These are phyloP conservation scores for Kuraishia hungarica DNA, from an alignment of 805 yeast genomes.

Conservation along the genomic window DNA sequence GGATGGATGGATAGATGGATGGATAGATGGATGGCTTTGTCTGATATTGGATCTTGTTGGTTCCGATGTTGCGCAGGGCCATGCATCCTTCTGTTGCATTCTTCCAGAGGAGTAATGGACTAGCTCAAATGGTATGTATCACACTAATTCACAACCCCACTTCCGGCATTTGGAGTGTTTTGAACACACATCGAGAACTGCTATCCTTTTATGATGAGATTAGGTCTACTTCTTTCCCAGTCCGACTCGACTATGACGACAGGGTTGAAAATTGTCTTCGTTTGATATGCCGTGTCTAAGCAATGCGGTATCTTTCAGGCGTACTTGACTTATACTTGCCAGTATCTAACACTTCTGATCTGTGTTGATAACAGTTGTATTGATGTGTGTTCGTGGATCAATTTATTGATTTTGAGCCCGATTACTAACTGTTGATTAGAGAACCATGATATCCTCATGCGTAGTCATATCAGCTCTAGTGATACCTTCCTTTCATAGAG, in stretches of 20 bases:
- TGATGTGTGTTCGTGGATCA: background rate
- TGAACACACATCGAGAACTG: background rate
- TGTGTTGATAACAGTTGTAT: slow-evolving; percentile 6
- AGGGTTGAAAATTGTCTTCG: slow-evolving; percentile 53
- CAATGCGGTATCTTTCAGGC: slow-evolving; percentile 18
- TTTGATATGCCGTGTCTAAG: slow-evolving; percentile 21
- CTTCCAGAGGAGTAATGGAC: background rate
- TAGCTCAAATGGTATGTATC: background rate
- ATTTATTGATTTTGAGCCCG: background rate
- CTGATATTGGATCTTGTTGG: background rate
- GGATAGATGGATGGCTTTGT: background rate
- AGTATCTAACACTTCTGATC: slow-evolving; percentile 66
- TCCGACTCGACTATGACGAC: slow-evolving; percentile 92
- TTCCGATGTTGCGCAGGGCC: background rate
- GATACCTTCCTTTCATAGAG: background rate
- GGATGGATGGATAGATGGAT: no score
- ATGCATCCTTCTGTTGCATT: background rate
- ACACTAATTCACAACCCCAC: background rate
- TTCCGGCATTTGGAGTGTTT: background rate
- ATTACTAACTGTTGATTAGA: background rate
- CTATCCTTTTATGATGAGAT: slow-evolving; percentile 6
- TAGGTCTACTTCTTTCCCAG: slow-evolving; percentile 81
- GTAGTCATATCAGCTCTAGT: background rate
- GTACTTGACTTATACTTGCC: slow-evolving; percentile 73
- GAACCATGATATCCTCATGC: background rate